These are phyloP conservation scores for Globisporangium sylvaticum DNA, from an alignment of 352 stramenopile genomes.

Conservation along the genomic window DNA sequence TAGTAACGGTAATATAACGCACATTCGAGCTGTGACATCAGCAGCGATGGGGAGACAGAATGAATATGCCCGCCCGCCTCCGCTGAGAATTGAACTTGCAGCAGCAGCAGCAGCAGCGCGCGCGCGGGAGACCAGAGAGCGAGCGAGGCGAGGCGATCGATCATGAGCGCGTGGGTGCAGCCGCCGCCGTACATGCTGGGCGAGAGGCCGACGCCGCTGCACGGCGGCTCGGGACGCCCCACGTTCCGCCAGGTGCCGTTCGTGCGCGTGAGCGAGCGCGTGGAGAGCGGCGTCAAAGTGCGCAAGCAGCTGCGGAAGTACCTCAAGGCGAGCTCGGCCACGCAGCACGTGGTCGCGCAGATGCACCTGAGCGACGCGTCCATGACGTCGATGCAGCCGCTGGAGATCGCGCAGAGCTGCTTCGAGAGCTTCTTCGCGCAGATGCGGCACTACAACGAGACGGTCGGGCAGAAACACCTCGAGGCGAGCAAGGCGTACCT, in stretches of 20 bases:
- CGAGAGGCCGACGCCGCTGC: slow-evolving; percentile 56
- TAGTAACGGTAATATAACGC: background rate
- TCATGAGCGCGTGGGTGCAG: slow-evolving; percentile 29
- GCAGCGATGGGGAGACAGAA: background rate
- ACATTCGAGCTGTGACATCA: background rate
- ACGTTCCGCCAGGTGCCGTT: slow-evolving; percentile 82
- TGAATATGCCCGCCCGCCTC: background rate
- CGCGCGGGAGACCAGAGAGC: background rate
- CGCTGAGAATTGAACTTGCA: slow-evolving; percentile 3
- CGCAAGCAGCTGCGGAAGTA: slow-evolving; percentile 85
- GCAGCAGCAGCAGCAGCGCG: background rate
- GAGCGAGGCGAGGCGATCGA: background rate
- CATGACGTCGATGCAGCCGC: slow-evolving; percentile 66
- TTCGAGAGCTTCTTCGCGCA: slow-evolving; percentile 76
- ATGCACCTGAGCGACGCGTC: slow-evolving; percentile 78
- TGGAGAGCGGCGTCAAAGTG: slow-evolving; percentile 77
- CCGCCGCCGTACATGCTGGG: slow-evolving; percentile 78
- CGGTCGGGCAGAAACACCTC: slow-evolving; percentile 69
- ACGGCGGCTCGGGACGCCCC: slow-evolving; percentile 43
- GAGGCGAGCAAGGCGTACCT: slow-evolving; percentile 71
- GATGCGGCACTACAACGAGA: slow-evolving; percentile 79
- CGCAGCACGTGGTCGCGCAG: slow-evolving; percentile 78
- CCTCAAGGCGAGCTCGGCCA: slow-evolving; percentile 66
- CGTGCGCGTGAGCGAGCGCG: slow-evolving; percentile 68
- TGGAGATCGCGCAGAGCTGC: slow-evolving; percentile 78